phyloP scores from a whole-genome alignment of 2,329 filamentous ascomycete species.

The Fusarium algeriense region DNA sequence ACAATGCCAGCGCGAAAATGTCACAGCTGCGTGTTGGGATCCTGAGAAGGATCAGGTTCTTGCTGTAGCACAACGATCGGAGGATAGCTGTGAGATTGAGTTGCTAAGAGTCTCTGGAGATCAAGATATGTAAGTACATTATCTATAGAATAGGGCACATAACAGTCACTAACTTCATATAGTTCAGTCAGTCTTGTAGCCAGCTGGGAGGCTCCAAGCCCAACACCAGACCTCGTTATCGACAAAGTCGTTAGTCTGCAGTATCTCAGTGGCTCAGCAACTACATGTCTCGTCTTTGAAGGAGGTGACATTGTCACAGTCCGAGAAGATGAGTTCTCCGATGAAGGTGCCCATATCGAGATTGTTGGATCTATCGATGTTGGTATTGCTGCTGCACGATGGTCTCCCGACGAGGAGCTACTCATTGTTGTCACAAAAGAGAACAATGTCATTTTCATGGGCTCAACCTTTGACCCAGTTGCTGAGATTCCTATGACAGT shows the following conservation, averaged over 20 bases:
- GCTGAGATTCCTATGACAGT: conserved; percentile 77
- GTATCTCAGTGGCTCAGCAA: conserved; percentile 83
- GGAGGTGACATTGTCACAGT: conserved; percentile 93
- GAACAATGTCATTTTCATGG: conserved; percentile 90
- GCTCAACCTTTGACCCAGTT: conserved; percentile 86
- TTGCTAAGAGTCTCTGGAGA: conserved; percentile 68
- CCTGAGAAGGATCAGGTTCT: conserved; percentile 80
- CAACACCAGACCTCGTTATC: conserved; percentile 77
- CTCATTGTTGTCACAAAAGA: conserved; percentile 85
- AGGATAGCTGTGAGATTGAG: conserved; percentile 77
- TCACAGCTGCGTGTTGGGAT: conserved; percentile 90
- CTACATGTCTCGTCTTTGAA: conserved; percentile 84
- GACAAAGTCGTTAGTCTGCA: conserved; percentile 85
- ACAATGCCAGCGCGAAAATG: conserved; percentile 70
- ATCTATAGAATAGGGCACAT: background rate
- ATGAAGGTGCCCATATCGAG: conserved; percentile 82
- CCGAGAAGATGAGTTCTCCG: conserved; percentile 67
- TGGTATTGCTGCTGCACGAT: conserved; percentile 88
- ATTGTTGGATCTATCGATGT: conserved; percentile 95
- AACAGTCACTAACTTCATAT: conserved; percentile 33
- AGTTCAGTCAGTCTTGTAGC: conserved; percentile 66
- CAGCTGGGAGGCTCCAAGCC: conserved; percentile 89
- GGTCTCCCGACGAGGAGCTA: conserved; percentile 96
- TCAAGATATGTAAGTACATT: conserved; percentile 56
- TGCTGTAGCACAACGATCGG: conserved; percentile 85